Conservation (phyloP, 1,284 basidiomycete genomes). For the Ustilago shanxiensis region DNA sequence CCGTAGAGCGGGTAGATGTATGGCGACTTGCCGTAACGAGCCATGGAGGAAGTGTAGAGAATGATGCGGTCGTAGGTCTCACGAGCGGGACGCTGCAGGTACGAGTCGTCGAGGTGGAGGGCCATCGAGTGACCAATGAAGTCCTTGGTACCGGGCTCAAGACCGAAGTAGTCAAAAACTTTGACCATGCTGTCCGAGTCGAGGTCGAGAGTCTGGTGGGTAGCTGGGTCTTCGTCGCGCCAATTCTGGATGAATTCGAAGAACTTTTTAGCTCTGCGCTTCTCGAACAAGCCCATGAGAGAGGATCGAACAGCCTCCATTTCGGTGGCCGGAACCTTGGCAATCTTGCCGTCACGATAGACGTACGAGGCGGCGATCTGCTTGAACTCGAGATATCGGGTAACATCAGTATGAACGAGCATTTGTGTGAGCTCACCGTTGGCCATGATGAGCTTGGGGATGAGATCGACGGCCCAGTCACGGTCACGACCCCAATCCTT, state of each 20-base stretch:
- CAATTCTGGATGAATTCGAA: constrained; percentile 96
- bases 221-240: constrained; percentile 92
- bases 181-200: constrained; percentile 67
- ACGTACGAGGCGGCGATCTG: constrained; percentile 99
- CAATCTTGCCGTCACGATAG: constrained; percentile 95
- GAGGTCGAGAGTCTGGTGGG: constrained; percentile 80
- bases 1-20: constrained; percentile 99
- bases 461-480: constrained; percentile 69
- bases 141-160: constrained; percentile 97
- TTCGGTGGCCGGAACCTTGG: constrained; percentile 97
- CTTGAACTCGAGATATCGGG: constrained; percentile 99
- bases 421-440: constrained; percentile 98
- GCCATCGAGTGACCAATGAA: constrained; percentile 99
- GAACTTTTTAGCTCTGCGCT: constrained; percentile 97
- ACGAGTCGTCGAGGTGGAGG: constrained; percentile 95
- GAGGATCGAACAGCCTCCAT: constrained; percentile 95
- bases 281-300: constrained; percentile 98
- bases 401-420: constrained; percentile 98
- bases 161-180: constrained; percentile 94
- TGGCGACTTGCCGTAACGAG: constrained; percentile 98
- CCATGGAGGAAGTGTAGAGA: constrained; percentile 98
- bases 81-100: constrained; percentile 90
- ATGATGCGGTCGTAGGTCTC: constrained; percentile 94
- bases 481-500: constrained; percentile 73
- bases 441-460: constrained; percentile 82